These are phyloP conservation scores for Podospora pseudocomata DNA, from an alignment of 495 filamentous ascomycete genomes.

Conservation along the genomic window DNA sequence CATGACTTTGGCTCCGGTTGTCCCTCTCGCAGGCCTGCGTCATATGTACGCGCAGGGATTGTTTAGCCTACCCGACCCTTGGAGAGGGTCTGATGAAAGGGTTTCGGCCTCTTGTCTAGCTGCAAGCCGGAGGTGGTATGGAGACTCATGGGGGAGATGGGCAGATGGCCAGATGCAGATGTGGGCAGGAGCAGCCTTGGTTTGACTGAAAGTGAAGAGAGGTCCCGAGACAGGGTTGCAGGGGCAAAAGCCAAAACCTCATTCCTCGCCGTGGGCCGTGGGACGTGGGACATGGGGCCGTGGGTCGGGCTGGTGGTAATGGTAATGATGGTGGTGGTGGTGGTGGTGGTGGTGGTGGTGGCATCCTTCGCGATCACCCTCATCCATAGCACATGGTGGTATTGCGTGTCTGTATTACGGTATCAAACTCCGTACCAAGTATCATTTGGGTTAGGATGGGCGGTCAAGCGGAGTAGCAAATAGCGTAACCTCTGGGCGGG, in stretches of 20 bases:
- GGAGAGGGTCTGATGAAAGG: slow-evolving; percentile 29
- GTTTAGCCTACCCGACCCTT: slow-evolving; percentile 31
- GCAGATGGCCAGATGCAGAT: slow-evolving; percentile 7
- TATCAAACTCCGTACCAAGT: not conserved
- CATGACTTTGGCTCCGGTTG: slow-evolving; percentile 27
- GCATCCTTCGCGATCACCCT: not conserved
- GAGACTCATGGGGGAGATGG: not conserved
- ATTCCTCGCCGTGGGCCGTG: slow-evolving; percentile 20
- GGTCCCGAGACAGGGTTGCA: slow-evolving; percentile 21
- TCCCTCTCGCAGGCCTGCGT: slow-evolving; percentile 30
- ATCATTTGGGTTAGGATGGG: slow-evolving; percentile 18
- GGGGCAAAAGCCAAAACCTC: slow-evolving; percentile 24
- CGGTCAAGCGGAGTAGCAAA: slow-evolving; percentile 34
- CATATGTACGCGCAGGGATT: slow-evolving; percentile 36
- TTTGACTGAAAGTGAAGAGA: slow-evolving; percentile 10
- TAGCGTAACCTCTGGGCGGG: slow-evolving; percentile 5
- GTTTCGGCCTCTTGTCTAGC: slow-evolving; percentile 30
- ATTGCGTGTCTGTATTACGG: not conserved
- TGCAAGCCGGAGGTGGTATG: slow-evolving; percentile 30
- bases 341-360: slow-evolving; percentile 4
- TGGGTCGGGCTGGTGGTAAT: slow-evolving; percentile 14
- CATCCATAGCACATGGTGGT: too few species aligned
- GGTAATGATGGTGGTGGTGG: not conserved
- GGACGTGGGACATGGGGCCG: slow-evolving; percentile 13
- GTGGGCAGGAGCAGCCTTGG: slow-evolving; percentile 14